phyloP scores from a whole-genome alignment of 495 filamentous ascomycete species.

The Trichoderma parareesei region DNA sequence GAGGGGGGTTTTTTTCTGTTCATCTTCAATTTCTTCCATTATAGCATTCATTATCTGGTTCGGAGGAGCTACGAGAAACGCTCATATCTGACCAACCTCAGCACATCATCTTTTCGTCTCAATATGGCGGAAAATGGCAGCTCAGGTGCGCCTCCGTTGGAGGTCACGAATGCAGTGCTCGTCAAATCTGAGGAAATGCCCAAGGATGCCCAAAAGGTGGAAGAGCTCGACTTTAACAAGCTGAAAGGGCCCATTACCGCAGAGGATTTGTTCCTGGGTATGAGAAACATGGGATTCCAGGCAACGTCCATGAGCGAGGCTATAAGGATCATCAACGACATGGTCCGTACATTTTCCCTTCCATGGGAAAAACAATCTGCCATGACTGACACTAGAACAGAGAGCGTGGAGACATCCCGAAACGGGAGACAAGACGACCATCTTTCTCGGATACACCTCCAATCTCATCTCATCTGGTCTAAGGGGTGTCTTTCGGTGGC shows the following conservation, averaged over 20 bases:
- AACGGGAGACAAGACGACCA: conserved; percentile 67
- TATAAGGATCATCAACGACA: conserved; percentile 81
- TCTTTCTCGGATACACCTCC: conserved; percentile 94
- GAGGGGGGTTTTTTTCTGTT: neutral
- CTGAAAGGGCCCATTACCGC: conserved; percentile 71
- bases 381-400: conserved; percentile 29
- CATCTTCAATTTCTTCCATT: neutral
- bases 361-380: neutral
- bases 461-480: conserved; percentile 96
- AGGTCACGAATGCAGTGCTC: conserved; percentile 78
- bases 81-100: neutral
- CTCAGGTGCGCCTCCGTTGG: conserved; percentile 45
- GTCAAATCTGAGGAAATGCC: conserved; percentile 80
- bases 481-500: conserved; percentile 80
- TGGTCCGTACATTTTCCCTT: conserved; percentile 49
- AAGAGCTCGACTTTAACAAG: conserved; percentile 84
- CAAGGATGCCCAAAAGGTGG: conserved; percentile 58
- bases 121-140: conserved; percentile 18
- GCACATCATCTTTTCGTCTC: neutral
- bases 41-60: neutral
- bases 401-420: conserved; percentile 68
- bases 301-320: conserved; percentile 79
- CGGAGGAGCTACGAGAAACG: neutral
- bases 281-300: conserved; percentile 88
- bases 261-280: conserved; percentile 71